Percentiles rank a stretch among this genome's conserved stretches.
Evolutionary conservation across 1,284 basidiomycete genomes (phyloP).

Genomic region (Xanthoconium separans): DNA sequence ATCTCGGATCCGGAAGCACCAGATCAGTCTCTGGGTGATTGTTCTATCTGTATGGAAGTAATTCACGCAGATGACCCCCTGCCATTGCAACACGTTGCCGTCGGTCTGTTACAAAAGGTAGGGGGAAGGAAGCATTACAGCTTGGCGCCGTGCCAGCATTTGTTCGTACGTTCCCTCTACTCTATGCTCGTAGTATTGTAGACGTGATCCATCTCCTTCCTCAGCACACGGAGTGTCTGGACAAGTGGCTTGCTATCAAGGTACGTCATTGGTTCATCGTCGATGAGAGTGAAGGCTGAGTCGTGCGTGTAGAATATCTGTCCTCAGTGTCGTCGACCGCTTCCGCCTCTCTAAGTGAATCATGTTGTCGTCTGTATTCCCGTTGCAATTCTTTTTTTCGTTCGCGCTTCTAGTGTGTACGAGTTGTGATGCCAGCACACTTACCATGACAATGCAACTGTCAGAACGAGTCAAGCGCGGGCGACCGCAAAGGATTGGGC

Average conservation of each 20-base stretch:
- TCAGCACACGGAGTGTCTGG: conserved; percentile 83
- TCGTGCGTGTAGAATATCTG: conserved; percentile 67
- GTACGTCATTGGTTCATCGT: conserved; percentile 9
- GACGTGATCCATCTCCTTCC: not conserved
- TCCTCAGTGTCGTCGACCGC: conserved; percentile 77
- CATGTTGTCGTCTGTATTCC: too few species aligned
- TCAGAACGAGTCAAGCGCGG: too few species aligned
- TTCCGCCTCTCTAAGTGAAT: conserved; percentile 63
- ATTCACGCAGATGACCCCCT: conserved; percentile 58
- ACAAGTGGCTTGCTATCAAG: conserved; percentile 89
- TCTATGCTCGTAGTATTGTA: not conserved
- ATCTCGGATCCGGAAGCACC: conserved; percentile 68
- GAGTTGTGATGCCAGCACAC: too few species aligned
- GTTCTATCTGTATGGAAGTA: conserved; percentile 89
- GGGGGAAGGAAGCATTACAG: conserved; percentile 69
- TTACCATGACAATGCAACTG: too few species aligned
- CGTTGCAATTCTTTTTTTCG: too few species aligned
- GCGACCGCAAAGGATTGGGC: too few species aligned
- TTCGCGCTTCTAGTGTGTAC: too few species aligned
- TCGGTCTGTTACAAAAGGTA: conserved; percentile 35
- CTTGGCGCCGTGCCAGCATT: conserved; percentile 84
- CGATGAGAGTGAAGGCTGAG: not conserved
- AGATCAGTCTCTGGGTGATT: conserved; percentile 75
- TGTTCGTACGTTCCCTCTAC: conserved; percentile 65
- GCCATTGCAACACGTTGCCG: conserved; percentile 34